Percentiles rank a stretch among this genome's conserved stretches.
Conservation (phyloP, 805 yeast species). For the Suhomyces prunicola region DNA sequence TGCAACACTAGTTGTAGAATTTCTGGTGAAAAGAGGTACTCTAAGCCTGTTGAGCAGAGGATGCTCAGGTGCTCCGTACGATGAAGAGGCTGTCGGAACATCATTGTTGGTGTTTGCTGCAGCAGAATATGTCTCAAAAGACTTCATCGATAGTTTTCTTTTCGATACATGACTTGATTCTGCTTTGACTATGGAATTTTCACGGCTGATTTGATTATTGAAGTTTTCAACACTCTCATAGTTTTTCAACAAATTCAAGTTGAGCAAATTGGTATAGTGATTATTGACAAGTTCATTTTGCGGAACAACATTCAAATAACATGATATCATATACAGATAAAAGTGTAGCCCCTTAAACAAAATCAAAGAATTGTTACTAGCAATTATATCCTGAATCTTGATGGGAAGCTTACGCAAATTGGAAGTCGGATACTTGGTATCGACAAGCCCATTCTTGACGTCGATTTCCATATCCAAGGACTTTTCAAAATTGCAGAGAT, state of each 20-base stretch:
- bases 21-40: slow-evolving; percentile 4
- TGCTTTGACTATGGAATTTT: slow-evolving; percentile 8
- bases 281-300: slow-evolving; percentile 25
- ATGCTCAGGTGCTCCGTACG: neutral
- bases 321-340: slow-evolving; percentile 38
- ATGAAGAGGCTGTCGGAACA: neutral
- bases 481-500: slow-evolving; percentile 31
- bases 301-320: slow-evolving; percentile 37
- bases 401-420: slow-evolving; percentile 28
- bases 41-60: neutral
- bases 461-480: slow-evolving; percentile 26
- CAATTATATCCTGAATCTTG: slow-evolving; percentile 33
- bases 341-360: slow-evolving; percentile 31
- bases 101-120: neutral
- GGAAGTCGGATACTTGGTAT: slow-evolving; percentile 19
- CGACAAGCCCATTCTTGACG: slow-evolving; percentile 18
- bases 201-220: slow-evolving; percentile 22
- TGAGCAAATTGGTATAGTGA: slow-evolving; percentile 36
- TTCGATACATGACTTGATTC: slow-evolving; percentile 23
- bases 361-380: slow-evolving; percentile 27
- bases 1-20: slow-evolving; percentile 3
- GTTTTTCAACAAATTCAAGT: slow-evolving; percentile 35
- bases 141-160: slow-evolving; percentile 25
- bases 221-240: slow-evolving; percentile 33
- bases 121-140: slow-evolving; percentile 6